These are phyloP conservation scores for Phalaenopsis aphrodite DNA, from an alignment of 106 monocot genomes.

Conservation along the genomic window DNA sequence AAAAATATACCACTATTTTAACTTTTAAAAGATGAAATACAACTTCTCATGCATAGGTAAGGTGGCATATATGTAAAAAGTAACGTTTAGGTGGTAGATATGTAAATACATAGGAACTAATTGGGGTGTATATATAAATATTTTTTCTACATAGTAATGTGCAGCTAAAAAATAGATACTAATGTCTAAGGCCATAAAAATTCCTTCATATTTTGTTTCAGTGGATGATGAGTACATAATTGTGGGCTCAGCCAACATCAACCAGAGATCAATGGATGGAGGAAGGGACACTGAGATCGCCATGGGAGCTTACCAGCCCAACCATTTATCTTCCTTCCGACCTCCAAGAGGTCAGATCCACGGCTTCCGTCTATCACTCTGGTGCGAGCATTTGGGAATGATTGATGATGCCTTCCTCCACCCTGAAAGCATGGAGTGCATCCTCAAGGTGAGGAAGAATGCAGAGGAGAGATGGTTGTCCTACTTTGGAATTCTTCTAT, in stretches of 20 bases:
- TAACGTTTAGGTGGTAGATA: too few relatives aligned
- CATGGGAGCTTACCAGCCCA: slow-evolving; percentile 25
- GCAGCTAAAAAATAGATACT: too few relatives aligned
- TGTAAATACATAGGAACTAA: too few relatives aligned
- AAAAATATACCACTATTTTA: too few relatives aligned
- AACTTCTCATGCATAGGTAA: too few relatives aligned
- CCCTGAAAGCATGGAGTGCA: slow-evolving; percentile 15
- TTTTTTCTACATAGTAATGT: too few relatives aligned
- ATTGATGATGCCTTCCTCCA: slow-evolving; percentile 8
- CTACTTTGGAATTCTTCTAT: background rate
- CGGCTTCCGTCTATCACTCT: slow-evolving; percentile 42
- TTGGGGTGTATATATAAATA: too few relatives aligned
- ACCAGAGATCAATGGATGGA: slow-evolving; percentile 31
- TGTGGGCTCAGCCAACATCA: slow-evolving; percentile 25
- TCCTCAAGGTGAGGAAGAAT: slow-evolving; percentile 13
- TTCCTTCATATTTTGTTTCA: background rate
- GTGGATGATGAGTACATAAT: slow-evolving; percentile 29
- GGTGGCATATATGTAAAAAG: too few relatives aligned
- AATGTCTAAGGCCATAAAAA: background rate
- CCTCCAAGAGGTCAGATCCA: slow-evolving; percentile 41
- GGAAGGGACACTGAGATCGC: slow-evolving; percentile 25
- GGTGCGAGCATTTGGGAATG: slow-evolving; percentile 47
- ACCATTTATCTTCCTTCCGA: slow-evolving; percentile 4
- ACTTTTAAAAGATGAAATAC: too few relatives aligned
- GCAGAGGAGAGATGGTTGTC: slow-evolving; percentile 10